Evolutionary conservation across 2,329 filamentous ascomycete genomes (phyloP).

Genomic region (Neodidymelliopsis sp.): DNA sequence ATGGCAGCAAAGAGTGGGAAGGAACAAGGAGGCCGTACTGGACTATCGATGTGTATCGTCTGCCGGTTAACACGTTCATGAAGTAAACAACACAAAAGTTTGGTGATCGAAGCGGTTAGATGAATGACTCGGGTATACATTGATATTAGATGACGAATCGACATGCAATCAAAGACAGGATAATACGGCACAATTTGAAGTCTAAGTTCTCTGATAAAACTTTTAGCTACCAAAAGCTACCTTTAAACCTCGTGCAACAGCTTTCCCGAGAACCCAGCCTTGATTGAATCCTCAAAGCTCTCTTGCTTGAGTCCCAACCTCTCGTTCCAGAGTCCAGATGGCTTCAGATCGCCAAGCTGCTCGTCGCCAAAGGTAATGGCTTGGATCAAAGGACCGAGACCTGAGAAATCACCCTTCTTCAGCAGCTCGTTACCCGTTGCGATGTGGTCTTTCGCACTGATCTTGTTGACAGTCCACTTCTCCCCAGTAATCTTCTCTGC

Average conservation of each 20-base stretch:
- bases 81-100: conserved; percentile 23
- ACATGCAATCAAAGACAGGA: no score
- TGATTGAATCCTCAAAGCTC: conserved; percentile 48
- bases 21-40: conserved; percentile 47
- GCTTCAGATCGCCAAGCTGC: conserved; percentile 35
- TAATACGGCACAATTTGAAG: no score
- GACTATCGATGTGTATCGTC: conserved; percentile 47
- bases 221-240: no score
- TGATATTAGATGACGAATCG: no score
- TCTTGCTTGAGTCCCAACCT: conserved; percentile 53
- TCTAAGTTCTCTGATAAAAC: no score
- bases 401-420: conserved; percentile 45
- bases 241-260: conserved; percentile 11
- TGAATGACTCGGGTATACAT: no score
- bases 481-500: conserved; percentile 62
- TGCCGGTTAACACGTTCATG: conserved; percentile 47
- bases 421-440: conserved; percentile 46
- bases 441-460: conserved; percentile 43
- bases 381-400: conserved; percentile 31
- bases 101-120: no score
- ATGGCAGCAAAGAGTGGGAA: conserved; percentile 47
- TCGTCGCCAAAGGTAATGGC: conserved; percentile 25
- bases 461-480: conserved; percentile 59
- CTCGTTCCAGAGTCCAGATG: conserved; percentile 48
- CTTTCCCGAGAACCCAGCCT: conserved; percentile 31